These are phyloP conservation scores for Penicillium riverlandense DNA, from an alignment of 495 filamentous ascomycete species.

Conservation along the genomic window DNA sequence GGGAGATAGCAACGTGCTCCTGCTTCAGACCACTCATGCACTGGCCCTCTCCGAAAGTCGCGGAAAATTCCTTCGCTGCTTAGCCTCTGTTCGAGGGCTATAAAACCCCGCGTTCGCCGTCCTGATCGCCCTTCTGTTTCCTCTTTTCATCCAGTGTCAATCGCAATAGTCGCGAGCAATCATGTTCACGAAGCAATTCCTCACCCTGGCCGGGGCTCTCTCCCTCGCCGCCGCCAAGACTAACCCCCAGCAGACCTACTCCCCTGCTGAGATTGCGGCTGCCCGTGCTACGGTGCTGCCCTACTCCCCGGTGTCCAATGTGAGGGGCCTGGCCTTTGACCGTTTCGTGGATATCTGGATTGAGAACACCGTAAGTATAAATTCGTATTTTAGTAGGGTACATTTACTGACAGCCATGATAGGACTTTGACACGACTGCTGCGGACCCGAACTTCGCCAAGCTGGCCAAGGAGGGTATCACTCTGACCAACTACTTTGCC, in stretches of 20 bases:
- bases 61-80: not conserved
- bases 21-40: not conserved
- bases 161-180: not conserved
- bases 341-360: slow-evolving; percentile 64
- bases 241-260: slow-evolving; percentile 18
- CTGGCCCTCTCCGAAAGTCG: not conserved
- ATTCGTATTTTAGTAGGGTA: slow-evolving; percentile 20
- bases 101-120: no score
- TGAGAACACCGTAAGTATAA: slow-evolving; percentile 56
- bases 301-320: slow-evolving; percentile 49
- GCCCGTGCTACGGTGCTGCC: slow-evolving; percentile 25
- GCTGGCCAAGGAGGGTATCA: slow-evolving; percentile 56
- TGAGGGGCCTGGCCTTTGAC: slow-evolving; percentile 59
- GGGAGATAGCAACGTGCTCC: slow-evolving; percentile 1
- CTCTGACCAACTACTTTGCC: slow-evolving; percentile 56
- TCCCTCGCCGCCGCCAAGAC: slow-evolving; percentile 24
- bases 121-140: not conserved
- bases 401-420: not conserved
- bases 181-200: slow-evolving; percentile 21
- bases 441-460: slow-evolving; percentile 45
- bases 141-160: not conserved
- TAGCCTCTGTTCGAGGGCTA: no score
- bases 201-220: slow-evolving; percentile 14
- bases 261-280: slow-evolving; percentile 23
- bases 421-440: slow-evolving; percentile 51